Evolutionary conservation across 495 filamentous ascomycete genomes (phyloP), one percentile per base, ranked within the genome.

Genomic region (Trichoderma gamsii): DNA sequence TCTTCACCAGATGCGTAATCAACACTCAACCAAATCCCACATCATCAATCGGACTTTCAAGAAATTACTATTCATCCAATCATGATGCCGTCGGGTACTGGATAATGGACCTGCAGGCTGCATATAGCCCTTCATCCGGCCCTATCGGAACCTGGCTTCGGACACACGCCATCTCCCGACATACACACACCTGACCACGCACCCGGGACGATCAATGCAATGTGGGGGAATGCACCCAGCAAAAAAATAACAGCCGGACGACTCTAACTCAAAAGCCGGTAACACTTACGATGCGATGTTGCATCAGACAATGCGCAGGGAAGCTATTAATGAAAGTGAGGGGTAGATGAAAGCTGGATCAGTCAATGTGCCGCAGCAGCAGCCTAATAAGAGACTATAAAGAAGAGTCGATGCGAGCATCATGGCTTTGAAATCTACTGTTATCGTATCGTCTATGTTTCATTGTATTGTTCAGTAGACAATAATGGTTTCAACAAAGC

Each of bases 221-320:
- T 56, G 51, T 56, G 51, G 51, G 51, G 51, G n/a, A 49, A 49
- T 38, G 7, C 29, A 7, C 1, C n/a, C 51, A 56, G 51, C 21
- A 16, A 56, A 25, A 46, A 29, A n/a, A n/a, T n/a, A n/a, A n/a
- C 43, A 52, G 49, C 49, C 21, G 49, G 49, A 25, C 51, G n/a
- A 56, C 51, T 56, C 51, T n/a, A 56, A 27, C 18, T 4, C 18
- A 21, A 21, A n/a, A n/a, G 4, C 21, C 51, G 51, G 51, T 56
- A 16, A 56, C n/a, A 56, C 51, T 11, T 16, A 56, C 29, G 51
- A 56, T 56, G 51, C 51, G n/a, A 56, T 56, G 51, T 25, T 56
- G 51, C 51, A 46, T 46, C 43, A 46, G 35, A 46, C 1, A 16
- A 46, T 18, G 12, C 2, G 9, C 18, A 1, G 43, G 2, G 18